Evolutionary conservation across 306 rosid species (phyloP), one percentile per base, ranked within the genome.

Genomic region (Trifolium repens): DNA sequence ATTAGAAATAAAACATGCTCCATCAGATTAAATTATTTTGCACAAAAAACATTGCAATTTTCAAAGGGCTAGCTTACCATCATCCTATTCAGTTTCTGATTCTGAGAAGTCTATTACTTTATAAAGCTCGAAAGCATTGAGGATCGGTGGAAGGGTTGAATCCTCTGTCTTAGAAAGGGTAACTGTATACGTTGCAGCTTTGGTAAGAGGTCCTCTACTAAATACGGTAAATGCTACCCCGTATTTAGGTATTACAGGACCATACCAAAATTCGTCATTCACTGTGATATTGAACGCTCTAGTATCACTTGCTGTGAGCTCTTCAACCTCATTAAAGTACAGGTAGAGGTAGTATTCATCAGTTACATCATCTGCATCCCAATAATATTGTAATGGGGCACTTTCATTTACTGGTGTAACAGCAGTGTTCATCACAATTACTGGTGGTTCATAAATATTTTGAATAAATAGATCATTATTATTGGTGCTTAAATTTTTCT

Each of bases 81-180:
- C 49, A 43, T 43, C 15, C 4, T 43, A 13, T 10, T 43, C 5
- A 43, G 49, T 43, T 43, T 43, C 15, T 3, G 5, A 43, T 43
- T 43, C 14, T 17, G 55, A 32, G 73, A 82, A 42, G 55, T 77
- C 54, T 52, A 10, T 73, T 1, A 70, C 67, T 0, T n/a, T 17
- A 60, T 73, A 82, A 53, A 55, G 0, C 87, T 87, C 91, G 63
- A 82, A 0, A n/a, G 85, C 91, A 19, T 82, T 87, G 57, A 82
- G 7, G 55, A 74, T 67, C 3, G 88, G 88, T 24, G 88, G 88
- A 67, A 69, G 87, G 5, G 85, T 87, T 16, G 88, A 84, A 30
- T 0, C 9, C 12, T 30, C 10, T 2, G 80, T 72, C 63, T 14
- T 34, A 19, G 0, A 1, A 26, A 84, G 27, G 2, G 85, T 66